Evolutionary conservation across 1,284 basidiomycete species (phyloP), one percentile per base, ranked within the genome.

Genomic region (Fistulinella cinereoalba): DNA sequence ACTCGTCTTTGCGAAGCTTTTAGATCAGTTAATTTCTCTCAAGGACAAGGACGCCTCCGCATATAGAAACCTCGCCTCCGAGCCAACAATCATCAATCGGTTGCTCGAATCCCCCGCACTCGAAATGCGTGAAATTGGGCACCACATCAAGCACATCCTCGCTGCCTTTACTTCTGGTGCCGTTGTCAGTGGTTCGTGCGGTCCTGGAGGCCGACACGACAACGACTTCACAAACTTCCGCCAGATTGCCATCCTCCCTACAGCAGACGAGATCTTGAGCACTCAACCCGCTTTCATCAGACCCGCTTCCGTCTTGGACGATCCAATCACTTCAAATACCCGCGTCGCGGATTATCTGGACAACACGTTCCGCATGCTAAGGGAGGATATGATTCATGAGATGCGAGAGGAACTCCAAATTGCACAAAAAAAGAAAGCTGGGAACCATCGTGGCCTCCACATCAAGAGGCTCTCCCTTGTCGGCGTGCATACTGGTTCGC

Each of bases 361-460:
- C 52, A 82, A 81, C 44, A 79, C 80, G 46, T 85, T 79, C 54
- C 74, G 82, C 9, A 65, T 85, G 18, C 61, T 82, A 9, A 64
- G 82, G 3, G 82, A 85, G 56, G 82, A 85, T 49, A 79, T 84
- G 77, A 53, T 84, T 6, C 68, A 76, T 52, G 81, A 83, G 54
- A 71, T 84, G 61, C 69, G 74, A 7, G 81, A 85, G 39, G 82
- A 83, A 53, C 52, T 82, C 8, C 69, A 74, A 44, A 69, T 75
- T 9, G 70, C 66, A 0, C 48, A 64, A 6, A 70, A 69, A 8
- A 68, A 68, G 61, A 80, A 77, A 56, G 74, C 74, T 46, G 74
- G 75, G 0, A 54, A 63, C 11, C 68, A 69, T 46, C 66, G 74
- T 7, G 74, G 75, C 1, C 53, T 76, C 4, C 57, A 66, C n/a